Conservation (phyloP, 192 early-diverging fungal genomes). For the Linnemannia hyalina region DNA sequence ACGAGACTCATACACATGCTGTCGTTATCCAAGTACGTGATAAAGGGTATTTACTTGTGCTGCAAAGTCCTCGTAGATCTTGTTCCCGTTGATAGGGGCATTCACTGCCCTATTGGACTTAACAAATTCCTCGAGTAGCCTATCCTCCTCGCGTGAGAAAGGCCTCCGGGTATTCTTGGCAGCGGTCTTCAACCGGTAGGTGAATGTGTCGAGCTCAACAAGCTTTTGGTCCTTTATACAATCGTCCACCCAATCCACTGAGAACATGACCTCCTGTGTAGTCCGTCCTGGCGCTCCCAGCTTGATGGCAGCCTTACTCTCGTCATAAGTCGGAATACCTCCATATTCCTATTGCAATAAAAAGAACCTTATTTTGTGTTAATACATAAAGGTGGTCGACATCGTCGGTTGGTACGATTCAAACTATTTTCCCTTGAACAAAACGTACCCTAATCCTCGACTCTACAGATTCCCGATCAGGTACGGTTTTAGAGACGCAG, state of each 20-base stretch:
- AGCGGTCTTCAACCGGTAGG: constrained; percentile 5
- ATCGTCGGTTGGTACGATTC: neutral
- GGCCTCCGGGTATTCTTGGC: neutral
- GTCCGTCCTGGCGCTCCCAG: constrained; percentile 23
- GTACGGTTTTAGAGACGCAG: constrained; percentile 23
- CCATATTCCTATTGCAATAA: constrained; percentile 17
- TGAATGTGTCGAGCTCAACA: neutral
- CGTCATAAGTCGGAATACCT: neutral
- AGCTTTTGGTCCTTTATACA: constrained; percentile 7
- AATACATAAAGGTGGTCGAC: neutral
- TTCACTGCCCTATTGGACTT: neutral
- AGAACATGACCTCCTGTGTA: constrained; percentile 16
- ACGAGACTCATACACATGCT: neutral
- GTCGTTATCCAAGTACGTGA: neutral
- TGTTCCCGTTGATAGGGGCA: constrained; percentile 19
- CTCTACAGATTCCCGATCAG: neutral
- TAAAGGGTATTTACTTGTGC: neutral
- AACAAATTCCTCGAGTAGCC: constrained; percentile 10
- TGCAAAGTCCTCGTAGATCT: constrained; percentile 27
- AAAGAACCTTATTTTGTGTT: neutral
- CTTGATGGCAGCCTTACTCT: constrained; percentile 12
- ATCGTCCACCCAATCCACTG: constrained; percentile 26
- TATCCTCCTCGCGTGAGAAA: constrained; percentile 16
- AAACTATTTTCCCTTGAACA: neutral
- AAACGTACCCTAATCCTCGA: constrained; percentile 17